These are phyloP conservation scores for Peltaster fructicola DNA, from an alignment of 2,329 filamentous ascomycete genomes.

Conservation along the genomic window DNA sequence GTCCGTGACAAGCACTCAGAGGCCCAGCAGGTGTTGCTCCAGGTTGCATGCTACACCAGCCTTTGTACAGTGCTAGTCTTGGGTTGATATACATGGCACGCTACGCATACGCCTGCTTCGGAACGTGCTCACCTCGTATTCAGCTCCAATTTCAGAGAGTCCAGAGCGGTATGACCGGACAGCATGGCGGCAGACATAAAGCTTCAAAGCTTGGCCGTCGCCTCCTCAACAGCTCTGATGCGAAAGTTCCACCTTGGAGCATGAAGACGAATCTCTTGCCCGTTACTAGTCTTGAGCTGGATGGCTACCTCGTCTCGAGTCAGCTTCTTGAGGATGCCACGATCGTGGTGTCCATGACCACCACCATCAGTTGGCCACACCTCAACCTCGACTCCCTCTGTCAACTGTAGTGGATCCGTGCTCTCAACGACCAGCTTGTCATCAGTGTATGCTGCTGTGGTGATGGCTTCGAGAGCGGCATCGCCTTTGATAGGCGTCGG, in stretches of 20 bases:
- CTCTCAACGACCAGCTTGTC: conserved; percentile 3
- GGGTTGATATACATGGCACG: too few species aligned
- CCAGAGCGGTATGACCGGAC: too few species aligned
- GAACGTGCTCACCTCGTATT: too few species aligned
- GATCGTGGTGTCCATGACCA: conserved; percentile 5
- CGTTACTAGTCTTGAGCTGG: conserved; percentile 4
- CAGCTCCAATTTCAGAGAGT: too few species aligned
- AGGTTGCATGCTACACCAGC: too few species aligned
- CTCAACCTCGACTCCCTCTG: conserved; percentile 4
- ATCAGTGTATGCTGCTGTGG: conserved; percentile 4
- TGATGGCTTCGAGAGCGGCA: conserved; percentile 5
- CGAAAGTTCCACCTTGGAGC: conserved; percentile 22
- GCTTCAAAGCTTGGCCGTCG: too few species aligned
- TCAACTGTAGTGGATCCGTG: conserved; percentile 6
- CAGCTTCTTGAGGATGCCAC: conserved; percentile 7
- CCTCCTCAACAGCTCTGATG: too few species aligned
- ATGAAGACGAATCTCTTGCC: conserved; percentile 11
- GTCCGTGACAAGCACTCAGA: too few species aligned
- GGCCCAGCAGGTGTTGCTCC: too few species aligned
- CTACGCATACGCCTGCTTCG: too few species aligned
- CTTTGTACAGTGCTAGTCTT: too few species aligned
- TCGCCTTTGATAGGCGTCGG: conserved; percentile 7
- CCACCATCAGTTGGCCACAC: conserved; percentile 8
- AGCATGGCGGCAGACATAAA: too few species aligned
- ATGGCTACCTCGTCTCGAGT: conserved; percentile 6